Base-by-base conservation (phyloP, 768 basidiomycete species). In the Pisolithus albus region DNA sequence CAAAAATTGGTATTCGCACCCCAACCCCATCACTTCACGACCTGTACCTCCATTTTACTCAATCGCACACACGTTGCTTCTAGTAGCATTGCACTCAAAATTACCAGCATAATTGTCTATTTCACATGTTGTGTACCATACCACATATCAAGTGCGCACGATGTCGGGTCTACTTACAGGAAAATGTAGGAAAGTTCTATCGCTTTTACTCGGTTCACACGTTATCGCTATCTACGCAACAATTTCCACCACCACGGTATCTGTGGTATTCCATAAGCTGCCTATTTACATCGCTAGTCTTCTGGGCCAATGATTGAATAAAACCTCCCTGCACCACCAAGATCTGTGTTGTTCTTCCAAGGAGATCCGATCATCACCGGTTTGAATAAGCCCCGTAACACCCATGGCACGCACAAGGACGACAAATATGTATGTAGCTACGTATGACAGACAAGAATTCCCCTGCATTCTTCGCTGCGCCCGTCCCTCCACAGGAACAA, bases 131-230 rank as follows among this genome's bases (percentile, higher is more conserved):
- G 46, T 59, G 65, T 69, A 65, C 54, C 60, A 67, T 67, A 69
- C 69, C 65, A 69, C 65, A 61, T 65, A 64, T 69, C 66, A 65
- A 65, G 57, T 67, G 63, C 53, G 63, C 53, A 49, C 47, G 51
- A 52, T 56, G 57, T 53, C 32, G 55, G 56, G 46, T 58, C 62
- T 55, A 54, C 56, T 58, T 55, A 54, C 50, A 61, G 58, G 65
- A 67, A 67, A 61, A 53, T 63, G 56, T 55, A 64, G 67, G 67
- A 67, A 69, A 61, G 55, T 58, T 67, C 57, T 56, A 66, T 60
- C 23, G 56, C 60, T 58, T 23, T 57, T 64, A 59, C 40, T 56
- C 57, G 52, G 67, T 66, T 66, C 69, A 69, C 63, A 34, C 34
- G 34, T 59, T 67, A 67, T 59, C 52, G 47, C 55, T 49, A 49